Evolutionary conservation across 108 stramenopile species (phyloP), one percentile per base, ranked within the genome.

Genomic region (Skeletonema grethae): DNA sequence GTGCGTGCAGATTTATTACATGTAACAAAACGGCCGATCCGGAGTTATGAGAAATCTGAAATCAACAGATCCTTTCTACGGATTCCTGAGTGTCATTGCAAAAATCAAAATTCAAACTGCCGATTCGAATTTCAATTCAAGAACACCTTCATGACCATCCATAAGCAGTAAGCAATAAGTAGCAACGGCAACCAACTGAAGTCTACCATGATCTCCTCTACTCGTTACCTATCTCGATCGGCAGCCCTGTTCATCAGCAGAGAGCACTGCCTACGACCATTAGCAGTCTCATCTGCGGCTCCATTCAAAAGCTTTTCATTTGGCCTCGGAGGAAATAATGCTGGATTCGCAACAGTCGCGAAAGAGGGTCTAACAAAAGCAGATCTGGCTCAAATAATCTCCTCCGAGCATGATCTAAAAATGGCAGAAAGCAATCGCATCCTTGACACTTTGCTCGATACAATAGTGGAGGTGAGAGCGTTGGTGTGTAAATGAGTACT

Each of bases 381-480:
- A 18, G 50, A 53, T 53, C 22, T 53, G 50, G 50, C 50, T 22
- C 20, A 53, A 53, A 53, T 53, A 53, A 20, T 53, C 50, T 22
- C 20, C 22, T 22, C 50, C 22, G 50, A 53, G 50, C 50, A 53
- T 53, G 20, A 53, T 53, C 22, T 53, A 22, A 53, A 53, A 24
- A 22, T 53, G 20, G 50, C 50, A 7, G 20, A 53, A 22, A 53
- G 50, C 50, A 53, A 53, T 53, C 50, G 50, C 7, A 53, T 53
- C 7, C 7, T 53, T 1, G 22, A 53, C 50, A 53, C 50, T 4
- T 53, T 53, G 50, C 22, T 53, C 8, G 50, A 53, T 53, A 53
- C 50, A 5, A 53, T 53, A 9, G 20, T 53, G 22, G 50, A 53
- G 50, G 50, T 53, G 50, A 53, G 50, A 53, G 22, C 8, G 22